A percentile compares a stretch with the other conserved stretches of the same genome.
Conservation (phyloP, 2,329 filamentous ascomycete species). For the Calonectria hongkongensis region DNA sequence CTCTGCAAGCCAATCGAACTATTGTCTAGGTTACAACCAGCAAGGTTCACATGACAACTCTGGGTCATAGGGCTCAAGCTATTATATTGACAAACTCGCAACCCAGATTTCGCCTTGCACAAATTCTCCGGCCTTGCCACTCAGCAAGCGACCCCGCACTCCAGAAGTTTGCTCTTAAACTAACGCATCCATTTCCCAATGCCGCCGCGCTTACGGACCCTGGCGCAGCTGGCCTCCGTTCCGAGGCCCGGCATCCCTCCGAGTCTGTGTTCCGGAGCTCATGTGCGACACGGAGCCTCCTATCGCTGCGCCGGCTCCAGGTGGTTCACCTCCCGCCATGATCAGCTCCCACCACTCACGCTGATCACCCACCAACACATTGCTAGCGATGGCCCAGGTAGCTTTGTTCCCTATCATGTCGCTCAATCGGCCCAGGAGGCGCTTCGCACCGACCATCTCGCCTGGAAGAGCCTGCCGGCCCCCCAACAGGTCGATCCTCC, state of each 20-base stretch:
- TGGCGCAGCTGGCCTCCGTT: constrained; percentile 20
- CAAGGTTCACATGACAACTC: too few relatives aligned
- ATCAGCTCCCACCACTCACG: constrained; percentile 30
- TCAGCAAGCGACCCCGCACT: not conserved
- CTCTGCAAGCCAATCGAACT: too few relatives aligned
- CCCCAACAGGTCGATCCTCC: constrained; percentile 64
- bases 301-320: not conserved
- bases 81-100: not conserved
- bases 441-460: constrained; percentile 58
- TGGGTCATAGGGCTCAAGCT: not conserved
- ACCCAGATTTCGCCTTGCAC: not conserved
- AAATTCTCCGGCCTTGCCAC: constrained; percentile 2
- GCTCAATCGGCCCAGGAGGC: constrained; percentile 59
- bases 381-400: constrained; percentile 41
- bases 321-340: constrained; percentile 36
- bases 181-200: constrained; percentile 9
- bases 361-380: constrained; percentile 59
- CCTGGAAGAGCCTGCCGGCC: constrained; percentile 58
- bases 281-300: constrained; percentile 23
- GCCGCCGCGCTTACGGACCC: constrained; percentile 30
- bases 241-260: constrained; percentile 43
- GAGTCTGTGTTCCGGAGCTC: constrained; percentile 38
- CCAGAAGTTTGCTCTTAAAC: not conserved
- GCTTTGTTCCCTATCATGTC: constrained; percentile 57
- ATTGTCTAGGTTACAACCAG: too few relatives aligned